A percentile compares a stretch with the other conserved stretches of the same genome.
phyloP scores from a whole-genome alignment of 1,284 basidiomycete genomes.

The Ustilago nuda region DNA sequence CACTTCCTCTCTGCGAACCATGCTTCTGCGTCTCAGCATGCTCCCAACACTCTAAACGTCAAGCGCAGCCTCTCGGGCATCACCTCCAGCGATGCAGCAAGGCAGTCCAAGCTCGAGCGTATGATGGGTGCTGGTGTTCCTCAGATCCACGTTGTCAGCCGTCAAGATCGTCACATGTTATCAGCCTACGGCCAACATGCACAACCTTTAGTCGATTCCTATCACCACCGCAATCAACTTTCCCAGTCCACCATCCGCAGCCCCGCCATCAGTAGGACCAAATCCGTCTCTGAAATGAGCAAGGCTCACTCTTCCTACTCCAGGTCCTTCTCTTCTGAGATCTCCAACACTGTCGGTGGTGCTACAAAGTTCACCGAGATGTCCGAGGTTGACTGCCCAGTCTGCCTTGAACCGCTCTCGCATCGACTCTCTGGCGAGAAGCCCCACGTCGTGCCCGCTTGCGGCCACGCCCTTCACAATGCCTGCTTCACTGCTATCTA shows the following conservation, averaged over 20 bases:
- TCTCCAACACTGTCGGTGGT: conserved; percentile 31
- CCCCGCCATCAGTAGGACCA: conserved; percentile 15
- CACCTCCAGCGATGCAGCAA: conserved; percentile 19
- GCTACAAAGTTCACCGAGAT: conserved; percentile 74
- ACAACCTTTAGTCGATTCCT: conserved; percentile 16
- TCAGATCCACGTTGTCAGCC: conserved; percentile 39
- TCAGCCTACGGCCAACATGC: conserved; percentile 15
- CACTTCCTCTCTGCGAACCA: conserved; percentile 41
- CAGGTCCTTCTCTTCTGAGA: conserved; percentile 29
- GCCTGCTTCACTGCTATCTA: conserved; percentile 96
- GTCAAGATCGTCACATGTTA: conserved; percentile 26
- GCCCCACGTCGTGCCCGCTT: conserved; percentile 93
- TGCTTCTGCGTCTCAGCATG: not conserved
- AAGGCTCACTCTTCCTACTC: conserved; percentile 30
- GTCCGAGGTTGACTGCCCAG: conserved; percentile 86
- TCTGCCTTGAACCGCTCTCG: conserved; percentile 88
- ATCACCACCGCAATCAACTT: conserved; percentile 19
- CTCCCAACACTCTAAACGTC: conserved; percentile 5
- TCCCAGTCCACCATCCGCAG: conserved; percentile 5
- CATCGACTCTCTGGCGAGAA: conserved; percentile 89
- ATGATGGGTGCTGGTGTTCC: conserved; percentile 57
- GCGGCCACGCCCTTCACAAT: conserved; percentile 95
- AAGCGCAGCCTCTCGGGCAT: conserved; percentile 38
- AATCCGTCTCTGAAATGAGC: conserved; percentile 33
- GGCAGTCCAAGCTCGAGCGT: conserved; percentile 54